Conservation (phyloP, 1,139 yeast species). For the Hanseniaspora sp. region DNA sequence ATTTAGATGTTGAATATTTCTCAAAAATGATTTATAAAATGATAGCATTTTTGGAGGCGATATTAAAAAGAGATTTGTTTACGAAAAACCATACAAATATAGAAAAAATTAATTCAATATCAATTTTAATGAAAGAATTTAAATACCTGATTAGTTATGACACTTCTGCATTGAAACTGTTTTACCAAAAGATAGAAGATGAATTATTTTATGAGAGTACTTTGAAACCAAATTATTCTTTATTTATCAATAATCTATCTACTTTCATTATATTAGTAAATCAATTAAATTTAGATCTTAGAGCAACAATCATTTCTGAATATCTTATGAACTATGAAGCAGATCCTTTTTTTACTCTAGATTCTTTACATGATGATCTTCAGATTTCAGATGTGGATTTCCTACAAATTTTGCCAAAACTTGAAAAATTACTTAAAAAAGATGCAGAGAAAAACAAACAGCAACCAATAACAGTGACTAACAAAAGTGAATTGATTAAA, state of each 20-base stretch:
- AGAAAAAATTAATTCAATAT: not conserved
- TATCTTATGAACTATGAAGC: not conserved
- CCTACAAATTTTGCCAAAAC: not conserved
- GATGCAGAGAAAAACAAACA: not conserved
- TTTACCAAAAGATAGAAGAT: not conserved
- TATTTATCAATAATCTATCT: not conserved
- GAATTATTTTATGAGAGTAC: not conserved
- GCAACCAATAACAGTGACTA: not conserved
- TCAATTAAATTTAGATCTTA: not conserved
- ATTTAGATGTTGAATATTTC: too few relatives aligned
- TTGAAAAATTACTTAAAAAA: not conserved
- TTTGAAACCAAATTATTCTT: not conserved
- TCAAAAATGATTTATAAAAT: too few relatives aligned
- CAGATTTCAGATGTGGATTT: not conserved
- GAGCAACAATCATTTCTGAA: not conserved
- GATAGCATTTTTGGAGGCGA: not conserved
- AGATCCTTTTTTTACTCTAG: not conserved
- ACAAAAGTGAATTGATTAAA: not conserved
- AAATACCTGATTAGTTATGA: not conserved
- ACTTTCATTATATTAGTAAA: not conserved
- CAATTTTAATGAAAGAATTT: not conserved
- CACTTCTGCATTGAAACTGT: not conserved
- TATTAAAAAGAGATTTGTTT: not conserved
- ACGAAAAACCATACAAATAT: too few relatives aligned
- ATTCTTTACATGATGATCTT: not conserved